Evolutionary conservation across 75 land plant species (phyloP).

Genomic region (Pseudotsuga menziesii): DNA sequence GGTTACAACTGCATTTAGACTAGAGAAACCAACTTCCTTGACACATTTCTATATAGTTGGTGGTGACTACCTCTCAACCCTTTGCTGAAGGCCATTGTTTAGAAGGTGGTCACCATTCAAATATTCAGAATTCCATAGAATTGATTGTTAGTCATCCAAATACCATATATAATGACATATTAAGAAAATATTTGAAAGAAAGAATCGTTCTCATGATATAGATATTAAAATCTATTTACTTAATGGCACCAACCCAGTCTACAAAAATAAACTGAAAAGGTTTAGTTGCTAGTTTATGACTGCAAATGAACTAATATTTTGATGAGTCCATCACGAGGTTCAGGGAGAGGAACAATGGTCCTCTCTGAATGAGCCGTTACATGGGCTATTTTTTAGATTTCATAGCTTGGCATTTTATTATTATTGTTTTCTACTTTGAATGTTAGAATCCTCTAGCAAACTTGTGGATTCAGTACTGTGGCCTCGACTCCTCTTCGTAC

Average conservation of each 20-base stretch:
- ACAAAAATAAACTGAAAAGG: too few relatives aligned
- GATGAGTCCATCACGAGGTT: neutral
- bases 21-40: neutral
- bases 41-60: neutral
- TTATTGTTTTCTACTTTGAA: too few relatives aligned
- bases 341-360: neutral
- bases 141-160: neutral
- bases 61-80: neutral
- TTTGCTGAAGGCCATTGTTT: neutral
- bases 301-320: neutral
- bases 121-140: slow-evolving; percentile 3
- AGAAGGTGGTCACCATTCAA: neutral
- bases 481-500: too few relatives aligned
- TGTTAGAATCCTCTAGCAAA: too few relatives aligned
- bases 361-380: neutral
- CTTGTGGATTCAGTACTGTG: too few relatives aligned
- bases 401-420: too few relatives aligned
- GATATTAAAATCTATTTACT: too few relatives aligned
- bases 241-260: too few relatives aligned
- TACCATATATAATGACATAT: neutral
- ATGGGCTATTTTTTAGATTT: too few relatives aligned
- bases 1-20: neutral
- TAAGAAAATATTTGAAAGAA: neutral
- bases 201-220: too few relatives aligned
- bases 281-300: too few relatives aligned